Percentiles rank a stretch among this genome's conserved stretches.
Conservation (phyloP, 441 rosid species). For the Arabidopsis hybrid region DNA sequence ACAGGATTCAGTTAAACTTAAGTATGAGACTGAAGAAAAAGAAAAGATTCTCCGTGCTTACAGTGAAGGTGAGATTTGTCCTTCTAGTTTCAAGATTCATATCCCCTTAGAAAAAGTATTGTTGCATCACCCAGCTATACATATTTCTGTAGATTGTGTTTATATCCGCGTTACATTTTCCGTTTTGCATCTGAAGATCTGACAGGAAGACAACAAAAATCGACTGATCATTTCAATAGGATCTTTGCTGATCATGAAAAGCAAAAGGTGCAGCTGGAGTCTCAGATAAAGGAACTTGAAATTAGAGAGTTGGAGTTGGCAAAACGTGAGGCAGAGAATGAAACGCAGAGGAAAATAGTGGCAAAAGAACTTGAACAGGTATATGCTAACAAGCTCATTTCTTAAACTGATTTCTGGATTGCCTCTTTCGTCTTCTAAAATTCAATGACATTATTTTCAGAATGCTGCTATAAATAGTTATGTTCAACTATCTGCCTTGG, state of each 20-base stretch:
- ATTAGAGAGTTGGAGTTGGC: constrained; percentile 68
- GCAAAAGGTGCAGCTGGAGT: constrained; percentile 73
- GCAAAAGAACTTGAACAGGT: constrained; percentile 80
- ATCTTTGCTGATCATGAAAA: constrained; percentile 86
- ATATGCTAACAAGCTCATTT: constrained; percentile 30
- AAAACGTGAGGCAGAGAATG: constrained; percentile 81
- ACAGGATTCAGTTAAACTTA: constrained; percentile 58
- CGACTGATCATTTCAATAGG: constrained; percentile 74
- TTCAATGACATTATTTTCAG: constrained; percentile 50
- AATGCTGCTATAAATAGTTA: constrained; percentile 60
- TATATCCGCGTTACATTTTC: constrained; percentile 6
- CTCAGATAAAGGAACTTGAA: constrained; percentile 79
- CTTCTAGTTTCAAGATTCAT: constrained; percentile 18
- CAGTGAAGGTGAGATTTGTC: constrained; percentile 65
- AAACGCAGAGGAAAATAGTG: constrained; percentile 67
- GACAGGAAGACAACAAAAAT: constrained; percentile 70
- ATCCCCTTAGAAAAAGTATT: constrained; percentile 11
- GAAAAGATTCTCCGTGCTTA: constrained; percentile 77
- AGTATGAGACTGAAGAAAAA: constrained; percentile 65
- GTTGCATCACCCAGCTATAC: constrained; percentile 29
- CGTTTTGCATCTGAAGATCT: constrained; percentile 61
- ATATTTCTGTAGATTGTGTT: constrained; percentile 24
- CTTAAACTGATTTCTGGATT: not conserved
- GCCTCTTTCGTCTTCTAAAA: constrained; percentile 27
- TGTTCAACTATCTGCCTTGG: constrained; percentile 73